Conservation (phyloP, 768 basidiomycete genomes). For the Polyporus arcularius region DNA sequence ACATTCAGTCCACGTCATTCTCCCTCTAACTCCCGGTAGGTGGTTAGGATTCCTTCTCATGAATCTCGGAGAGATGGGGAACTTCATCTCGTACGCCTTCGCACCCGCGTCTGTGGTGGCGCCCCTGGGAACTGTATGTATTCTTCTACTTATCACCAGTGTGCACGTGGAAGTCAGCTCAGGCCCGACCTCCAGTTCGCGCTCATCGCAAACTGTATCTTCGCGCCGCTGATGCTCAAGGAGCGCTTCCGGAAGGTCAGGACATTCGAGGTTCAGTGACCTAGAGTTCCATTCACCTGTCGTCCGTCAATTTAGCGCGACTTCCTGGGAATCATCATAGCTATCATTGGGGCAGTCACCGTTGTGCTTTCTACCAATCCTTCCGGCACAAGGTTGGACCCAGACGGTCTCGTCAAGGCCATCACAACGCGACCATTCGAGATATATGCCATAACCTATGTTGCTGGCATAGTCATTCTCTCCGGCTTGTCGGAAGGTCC, state of each 20-base stretch:
- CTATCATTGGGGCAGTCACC: conserved; percentile 86
- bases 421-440: conserved; percentile 74
- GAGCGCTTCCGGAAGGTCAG: conserved; percentile 80
- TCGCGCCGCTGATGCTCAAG: conserved; percentile 82
- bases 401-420: conserved; percentile 65
- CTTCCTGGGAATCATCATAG: conserved; percentile 74
- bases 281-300: neutral
- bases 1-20: neutral
- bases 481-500: conserved; percentile 64
- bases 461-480: conserved; percentile 57
- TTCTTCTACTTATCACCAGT: conserved; percentile 6
- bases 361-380: conserved; percentile 84
- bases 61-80: conserved; percentile 87
- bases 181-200: conserved; percentile 59
- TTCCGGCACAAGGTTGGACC: conserved; percentile 69
- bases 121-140: conserved; percentile 87
- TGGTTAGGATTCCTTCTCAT: conserved; percentile 89
- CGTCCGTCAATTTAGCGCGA: conserved; percentile 53
- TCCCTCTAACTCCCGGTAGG: conserved; percentile 43
- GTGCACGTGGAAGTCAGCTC: neutral
- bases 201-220: conserved; percentile 92
- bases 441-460: conserved; percentile 68
- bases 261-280: conserved; percentile 11
- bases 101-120: conserved; percentile 94
- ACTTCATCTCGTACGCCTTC: conserved; percentile 89